Conservation (phyloP, 2,329 filamentous ascomycete genomes). For the Alternaria solani region DNA sequence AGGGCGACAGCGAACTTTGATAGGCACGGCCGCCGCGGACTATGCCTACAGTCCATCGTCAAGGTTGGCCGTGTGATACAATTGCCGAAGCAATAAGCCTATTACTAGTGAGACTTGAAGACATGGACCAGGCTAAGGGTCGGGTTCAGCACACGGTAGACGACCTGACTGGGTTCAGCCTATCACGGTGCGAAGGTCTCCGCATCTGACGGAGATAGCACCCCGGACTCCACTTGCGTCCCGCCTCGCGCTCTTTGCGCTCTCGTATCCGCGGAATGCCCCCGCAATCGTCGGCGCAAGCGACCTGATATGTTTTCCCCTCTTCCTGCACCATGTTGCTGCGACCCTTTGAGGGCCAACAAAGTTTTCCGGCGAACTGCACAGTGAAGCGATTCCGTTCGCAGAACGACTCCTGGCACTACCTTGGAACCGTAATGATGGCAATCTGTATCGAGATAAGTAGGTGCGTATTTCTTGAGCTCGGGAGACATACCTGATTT, state of each 20-base stretch:
- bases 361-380: background rate
- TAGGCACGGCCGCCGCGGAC: conserved; percentile 4
- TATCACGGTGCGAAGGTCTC: conserved; percentile 27
- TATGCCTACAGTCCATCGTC: conserved; percentile 3
- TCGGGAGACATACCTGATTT: conserved; percentile 43
- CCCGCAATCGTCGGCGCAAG: conserved; percentile 8
- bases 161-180: conserved; percentile 12
- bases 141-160: conserved; percentile 15
- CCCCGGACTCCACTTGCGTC: conserved; percentile 31
- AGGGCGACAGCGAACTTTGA: conserved; percentile 6
- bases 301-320: background rate
- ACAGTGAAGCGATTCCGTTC: conserved; percentile 1
- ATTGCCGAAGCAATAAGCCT: conserved; percentile 22
- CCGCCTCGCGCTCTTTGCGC: conserved; percentile 29
- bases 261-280: conserved; percentile 11
- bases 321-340: background rate
- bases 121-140: conserved; percentile 4
- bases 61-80: conserved; percentile 11
- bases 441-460: conserved; percentile 41
- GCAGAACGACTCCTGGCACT: conserved; percentile 12
- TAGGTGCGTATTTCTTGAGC: background rate
- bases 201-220: conserved; percentile 24
- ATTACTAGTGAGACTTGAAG: conserved; percentile 5
- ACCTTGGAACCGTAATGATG: conserved; percentile 43
- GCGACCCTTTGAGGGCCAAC: background rate